Evolutionary conservation across 805 yeast genomes (phyloP).

Genomic region (Brettanomyces naardenensis): DNA sequence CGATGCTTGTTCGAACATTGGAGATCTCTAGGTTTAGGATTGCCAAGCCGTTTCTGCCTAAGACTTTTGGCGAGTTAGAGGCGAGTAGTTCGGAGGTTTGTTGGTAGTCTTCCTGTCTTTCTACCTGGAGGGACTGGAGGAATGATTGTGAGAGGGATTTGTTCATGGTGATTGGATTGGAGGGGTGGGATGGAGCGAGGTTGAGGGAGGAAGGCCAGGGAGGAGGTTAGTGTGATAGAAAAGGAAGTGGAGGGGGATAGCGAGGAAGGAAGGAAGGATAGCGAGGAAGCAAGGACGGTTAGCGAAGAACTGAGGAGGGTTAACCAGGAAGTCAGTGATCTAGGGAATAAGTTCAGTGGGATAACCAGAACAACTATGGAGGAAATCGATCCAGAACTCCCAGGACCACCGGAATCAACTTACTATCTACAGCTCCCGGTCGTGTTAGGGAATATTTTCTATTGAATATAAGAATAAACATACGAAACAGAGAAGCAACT

Average conservation of each 20-base stretch:
- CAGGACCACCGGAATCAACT: no score
- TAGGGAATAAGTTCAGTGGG: no score
- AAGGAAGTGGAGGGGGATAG: background rate
- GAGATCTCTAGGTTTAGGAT: slow-evolving; percentile 53
- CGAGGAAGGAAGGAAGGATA: background rate
- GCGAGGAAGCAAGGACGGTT: background rate
- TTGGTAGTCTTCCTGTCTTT: slow-evolving; percentile 45
- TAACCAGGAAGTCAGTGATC: no score
- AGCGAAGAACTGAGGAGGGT: background rate
- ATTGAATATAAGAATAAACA: no score
- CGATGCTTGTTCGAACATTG: slow-evolving; percentile 68
- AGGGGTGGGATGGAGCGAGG: slow-evolving; percentile 2
- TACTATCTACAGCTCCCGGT: no score
- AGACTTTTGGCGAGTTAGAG: slow-evolving; percentile 48
- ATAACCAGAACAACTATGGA: no score
- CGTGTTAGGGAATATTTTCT: no score
- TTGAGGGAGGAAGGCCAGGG: background rate
- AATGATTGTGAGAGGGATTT: slow-evolving; percentile 28
- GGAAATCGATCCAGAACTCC: no score
- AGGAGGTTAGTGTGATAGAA: background rate
- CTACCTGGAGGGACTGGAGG: slow-evolving; percentile 34
- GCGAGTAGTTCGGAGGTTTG: slow-evolving; percentile 36
- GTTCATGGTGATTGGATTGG: slow-evolving; percentile 10
- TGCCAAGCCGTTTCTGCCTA: slow-evolving; percentile 73
- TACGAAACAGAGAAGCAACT: no score